Conservation (phyloP, 306 rosid genomes). For the Alnus glutinosa region DNA sequence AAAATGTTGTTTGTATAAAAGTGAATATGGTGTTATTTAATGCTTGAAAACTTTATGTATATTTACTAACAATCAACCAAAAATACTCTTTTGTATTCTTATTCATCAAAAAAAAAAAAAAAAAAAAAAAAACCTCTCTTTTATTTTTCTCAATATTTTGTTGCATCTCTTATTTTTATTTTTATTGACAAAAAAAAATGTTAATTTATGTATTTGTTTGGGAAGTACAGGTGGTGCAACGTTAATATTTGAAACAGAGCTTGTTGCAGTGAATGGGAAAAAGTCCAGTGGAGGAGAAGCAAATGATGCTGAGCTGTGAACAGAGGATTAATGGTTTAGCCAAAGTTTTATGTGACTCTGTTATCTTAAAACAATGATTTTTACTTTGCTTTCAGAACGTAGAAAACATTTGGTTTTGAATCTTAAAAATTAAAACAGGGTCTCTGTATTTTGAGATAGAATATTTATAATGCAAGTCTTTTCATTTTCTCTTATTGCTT, state of each 20-base stretch:
- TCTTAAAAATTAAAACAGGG: background rate
- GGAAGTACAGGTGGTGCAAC: conserved; percentile 85
- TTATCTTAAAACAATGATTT: background rate
- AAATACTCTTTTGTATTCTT: no score
- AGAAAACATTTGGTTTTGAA: background rate
- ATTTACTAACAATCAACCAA: no score
- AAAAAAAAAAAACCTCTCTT: no score
- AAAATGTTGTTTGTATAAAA: no score
- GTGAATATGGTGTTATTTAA: no score
- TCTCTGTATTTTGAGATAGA: background rate
- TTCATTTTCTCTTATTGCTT: background rate
- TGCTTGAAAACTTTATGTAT: no score
- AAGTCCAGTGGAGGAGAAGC: conserved; percentile 33
- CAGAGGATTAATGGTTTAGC: background rate
- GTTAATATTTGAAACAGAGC: conserved; percentile 89
- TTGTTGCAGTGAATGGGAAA: conserved; percentile 78
- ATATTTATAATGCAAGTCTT: background rate
- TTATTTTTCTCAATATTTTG: no score
- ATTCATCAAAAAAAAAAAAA: no score
- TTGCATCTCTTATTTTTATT: no score
- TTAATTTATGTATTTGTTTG: conserved; percentile 9
- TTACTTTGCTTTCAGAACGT: background rate
- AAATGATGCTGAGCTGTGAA: conserved; percentile 32
- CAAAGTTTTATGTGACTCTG: background rate
- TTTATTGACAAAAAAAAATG: background rate